Base-by-base conservation (phyloP, 352 stramenopile genomes). In the Phytopythium montanum region DNA sequence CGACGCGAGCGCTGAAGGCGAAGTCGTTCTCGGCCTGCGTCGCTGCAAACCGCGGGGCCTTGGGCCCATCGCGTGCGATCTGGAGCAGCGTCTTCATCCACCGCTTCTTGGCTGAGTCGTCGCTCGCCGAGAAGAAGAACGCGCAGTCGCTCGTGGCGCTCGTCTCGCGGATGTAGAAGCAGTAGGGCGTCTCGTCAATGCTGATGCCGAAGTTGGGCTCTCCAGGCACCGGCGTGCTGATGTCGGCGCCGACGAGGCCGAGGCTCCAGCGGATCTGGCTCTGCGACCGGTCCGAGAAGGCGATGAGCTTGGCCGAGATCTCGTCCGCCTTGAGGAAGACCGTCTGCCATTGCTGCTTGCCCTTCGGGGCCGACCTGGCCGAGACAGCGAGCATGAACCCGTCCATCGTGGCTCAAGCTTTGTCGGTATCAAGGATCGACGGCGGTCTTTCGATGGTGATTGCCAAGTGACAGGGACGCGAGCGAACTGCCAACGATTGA, bases 311-410 rank as follows among this genome's bases (percentile, higher is more conserved):
- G 23, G 73, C 81, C 7, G 81, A 84, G 38, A 89, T 85, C 45
- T 89, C 79, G 57, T 88, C 79, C 8, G 82, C 64, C 59, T 83
- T 87, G 59, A 89, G 44, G 34, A 77, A 87, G 28, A 81, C 56
- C 5, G 71, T 73, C 25, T 72, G 64, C 81, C 81, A 90, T 16
- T 63, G 44, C 38, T 79, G 76, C 46, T 73, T 81, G n/a, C 59
- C 38, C 5, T 56, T 67, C 1, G 54, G 19, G 21, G 65, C 36
- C 21, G 68, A 69, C 6, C 64, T 55, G 14, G 72, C 59, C 13
- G 72, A 68, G 29, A 79, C 60, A 0, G 67, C 72, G n/a, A 78
- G 64, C 13, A 87, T 62, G 49, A 75, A 66, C 12, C 71, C 79
- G 44, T 89, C 77, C 77, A 87, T 83, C 10, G 14, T 23, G 29